A percentile compares a stretch with the other conserved stretches of the same genome.
phyloP scores from a whole-genome alignment of 1,284 basidiomycete genomes.

The Cryptococcus maquisensis region DNA sequence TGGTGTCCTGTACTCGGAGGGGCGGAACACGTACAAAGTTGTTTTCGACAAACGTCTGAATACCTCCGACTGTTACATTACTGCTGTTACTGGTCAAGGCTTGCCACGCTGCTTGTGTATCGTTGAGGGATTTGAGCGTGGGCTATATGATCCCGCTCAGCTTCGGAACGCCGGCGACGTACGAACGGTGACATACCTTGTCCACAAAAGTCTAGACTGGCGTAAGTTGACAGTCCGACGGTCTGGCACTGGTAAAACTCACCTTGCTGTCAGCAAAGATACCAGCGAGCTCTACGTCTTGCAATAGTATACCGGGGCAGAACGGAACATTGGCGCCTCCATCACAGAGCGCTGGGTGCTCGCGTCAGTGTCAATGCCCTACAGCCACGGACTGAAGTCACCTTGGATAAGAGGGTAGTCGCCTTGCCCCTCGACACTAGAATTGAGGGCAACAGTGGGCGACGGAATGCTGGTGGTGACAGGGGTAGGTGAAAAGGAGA shows the following conservation, averaged over 20 bases:
- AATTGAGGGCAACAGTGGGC: conserved; percentile 57
- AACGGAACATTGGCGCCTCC: conserved; percentile 62
- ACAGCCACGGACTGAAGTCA: conserved; percentile 56
- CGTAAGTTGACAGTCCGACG: neutral
- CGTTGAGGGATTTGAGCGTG: conserved; percentile 61
- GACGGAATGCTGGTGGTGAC: conserved; percentile 64
- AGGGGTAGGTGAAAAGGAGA: conserved; percentile 34
- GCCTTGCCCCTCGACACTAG: conserved; percentile 63
- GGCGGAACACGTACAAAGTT: conserved; percentile 56
- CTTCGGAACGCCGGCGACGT: neutral
- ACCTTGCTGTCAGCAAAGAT: conserved; percentile 80
- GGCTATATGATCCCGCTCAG: conserved; percentile 55
- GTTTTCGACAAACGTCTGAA: conserved; percentile 65
- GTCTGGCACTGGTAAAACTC: neutral
- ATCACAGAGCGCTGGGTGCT: conserved; percentile 32
- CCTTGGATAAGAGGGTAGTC: conserved; percentile 64
- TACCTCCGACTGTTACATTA: conserved; percentile 52
- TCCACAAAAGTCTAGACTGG: conserved; percentile 61
- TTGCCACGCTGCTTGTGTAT: conserved; percentile 67
- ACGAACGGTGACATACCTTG: conserved; percentile 47
- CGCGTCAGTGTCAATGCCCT: neutral
- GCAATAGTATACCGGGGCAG: conserved; percentile 71
- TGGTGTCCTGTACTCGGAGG: neutral
- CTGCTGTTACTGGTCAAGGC: conserved; percentile 51
- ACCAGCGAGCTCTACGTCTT: conserved; percentile 75